A percentile compares a stretch with the other conserved stretches of the same genome.
phyloP scores from a whole-genome alignment of 352 stramenopile genomes.

The Phytophthora sansomeana region DNA sequence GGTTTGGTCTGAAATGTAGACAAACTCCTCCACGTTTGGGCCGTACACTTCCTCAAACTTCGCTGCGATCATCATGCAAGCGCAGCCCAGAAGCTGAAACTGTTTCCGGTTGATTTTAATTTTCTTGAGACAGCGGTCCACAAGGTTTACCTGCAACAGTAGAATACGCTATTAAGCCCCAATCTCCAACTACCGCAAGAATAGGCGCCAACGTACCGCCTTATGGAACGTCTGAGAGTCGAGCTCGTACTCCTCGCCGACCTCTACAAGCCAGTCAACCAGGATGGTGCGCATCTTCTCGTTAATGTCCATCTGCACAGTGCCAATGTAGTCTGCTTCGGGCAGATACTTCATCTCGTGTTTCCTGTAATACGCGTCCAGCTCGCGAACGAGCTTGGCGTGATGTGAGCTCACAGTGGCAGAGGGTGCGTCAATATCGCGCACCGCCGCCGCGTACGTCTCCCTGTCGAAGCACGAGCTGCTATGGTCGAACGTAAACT shows the following conservation, averaged over 20 bases:
- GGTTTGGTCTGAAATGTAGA: conserved; percentile 98
- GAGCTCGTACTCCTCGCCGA: conserved; percentile 87
- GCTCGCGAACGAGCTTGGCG: conserved; percentile 65
- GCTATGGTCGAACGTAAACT: conserved; percentile 63
- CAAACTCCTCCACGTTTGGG: conserved; percentile 94
- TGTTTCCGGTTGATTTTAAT: conserved; percentile 91
- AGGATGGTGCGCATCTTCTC: conserved; percentile 99
- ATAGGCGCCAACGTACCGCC: conserved; percentile 44
- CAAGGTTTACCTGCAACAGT: conserved; percentile 69
- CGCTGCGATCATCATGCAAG: conserved; percentile 95
- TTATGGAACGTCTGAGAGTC: conserved; percentile 87
- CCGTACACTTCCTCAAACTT: conserved; percentile 99
- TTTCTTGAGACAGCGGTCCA: conserved; percentile 82
- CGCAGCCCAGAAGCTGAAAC: conserved; percentile 96
- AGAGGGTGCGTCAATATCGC: conserved; percentile 66
- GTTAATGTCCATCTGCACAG: conserved; percentile 98
- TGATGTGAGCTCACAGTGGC: conserved; percentile 42
- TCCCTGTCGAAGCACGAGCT: conserved; percentile 78
- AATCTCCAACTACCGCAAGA: not conserved
- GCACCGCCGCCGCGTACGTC: conserved; percentile 57
- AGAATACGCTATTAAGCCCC: not conserved
- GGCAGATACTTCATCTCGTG: conserved; percentile 82
- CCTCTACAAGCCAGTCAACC: conserved; percentile 98
- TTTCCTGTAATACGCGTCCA: conserved; percentile 72
- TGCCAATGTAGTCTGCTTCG: conserved; percentile 67